A percentile compares a stretch with the other conserved stretches of the same genome.
phyloP scores from a whole-genome alignment of 129 eudicot genomes.

The Heracleum sosnowskyi region DNA sequence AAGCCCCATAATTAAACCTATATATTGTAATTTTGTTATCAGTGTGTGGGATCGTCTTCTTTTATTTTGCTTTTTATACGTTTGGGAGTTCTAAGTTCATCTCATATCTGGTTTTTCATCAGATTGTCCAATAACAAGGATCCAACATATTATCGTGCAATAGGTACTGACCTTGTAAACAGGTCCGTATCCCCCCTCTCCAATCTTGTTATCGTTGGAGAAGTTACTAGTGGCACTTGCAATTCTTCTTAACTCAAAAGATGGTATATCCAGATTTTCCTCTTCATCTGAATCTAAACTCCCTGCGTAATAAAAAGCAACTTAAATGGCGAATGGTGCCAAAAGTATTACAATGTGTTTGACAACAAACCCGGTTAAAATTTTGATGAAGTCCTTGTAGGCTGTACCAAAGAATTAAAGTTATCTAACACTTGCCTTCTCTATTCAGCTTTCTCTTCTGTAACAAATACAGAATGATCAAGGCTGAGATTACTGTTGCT shows the following conservation, averaged over 20 bases:
- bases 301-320: background rate
- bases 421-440: background rate
- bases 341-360: background rate
- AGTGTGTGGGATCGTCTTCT: too few species aligned
- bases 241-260: background rate
- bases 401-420: background rate
- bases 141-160: background rate
- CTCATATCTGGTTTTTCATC: too few species aligned
- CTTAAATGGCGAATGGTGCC: background rate
- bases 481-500: background rate
- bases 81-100: too few species aligned
- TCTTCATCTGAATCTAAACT: background rate
- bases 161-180: background rate
- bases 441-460: background rate
- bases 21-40: too few species aligned
- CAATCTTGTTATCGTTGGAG: background rate
- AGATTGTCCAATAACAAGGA: too few species aligned
- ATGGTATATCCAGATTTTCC: constrained; percentile 7
- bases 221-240: background rate
- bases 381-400: background rate
- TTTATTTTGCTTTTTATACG: too few species aligned
- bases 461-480: background rate
- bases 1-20: too few species aligned
- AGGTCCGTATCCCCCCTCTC: constrained; percentile 9
- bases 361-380: background rate